A percentile compares a stretch with the other conserved stretches of the same genome.
These are phyloP conservation scores for Annulohypoxylon stygium DNA, from an alignment of 495 filamentous ascomycete genomes.

Conservation along the genomic window DNA sequence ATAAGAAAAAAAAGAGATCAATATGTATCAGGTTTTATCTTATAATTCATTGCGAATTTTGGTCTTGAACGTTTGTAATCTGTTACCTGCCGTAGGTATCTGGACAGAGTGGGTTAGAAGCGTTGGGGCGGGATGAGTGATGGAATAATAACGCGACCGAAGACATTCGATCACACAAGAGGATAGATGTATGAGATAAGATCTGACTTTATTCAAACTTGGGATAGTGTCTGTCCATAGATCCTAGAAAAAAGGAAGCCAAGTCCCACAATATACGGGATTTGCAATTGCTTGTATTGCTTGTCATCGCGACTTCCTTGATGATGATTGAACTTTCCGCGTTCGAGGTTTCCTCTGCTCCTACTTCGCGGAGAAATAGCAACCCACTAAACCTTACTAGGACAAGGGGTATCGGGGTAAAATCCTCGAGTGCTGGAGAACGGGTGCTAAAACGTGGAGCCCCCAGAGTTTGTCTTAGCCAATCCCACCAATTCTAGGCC, in stretches of 20 bases:
- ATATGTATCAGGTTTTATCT: no score
- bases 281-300: slow-evolving; percentile 7
- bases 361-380: slow-evolving; percentile 18
- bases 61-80: no score
- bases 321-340: slow-evolving; percentile 2
- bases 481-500: slow-evolving; percentile 20
- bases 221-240: background rate
- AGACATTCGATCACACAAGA: background rate
- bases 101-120: background rate
- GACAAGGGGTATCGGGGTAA: slow-evolving; percentile 42
- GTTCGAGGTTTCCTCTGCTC: background rate
- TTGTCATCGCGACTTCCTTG: background rate
- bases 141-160: background rate
- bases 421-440: slow-evolving; percentile 18
- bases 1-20: no score
- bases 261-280: background rate
- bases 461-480: slow-evolving; percentile 25
- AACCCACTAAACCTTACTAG: slow-evolving; percentile 5
- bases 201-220: background rate
- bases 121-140: background rate
- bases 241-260: background rate
- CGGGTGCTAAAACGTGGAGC: slow-evolving; percentile 28
- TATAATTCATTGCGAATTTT: no score
- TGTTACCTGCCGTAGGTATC: background rate
- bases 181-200: background rate